Conservation (phyloP, 371 early-diverging fungal genomes). For the Zopfochytrium polystomum region DNA sequence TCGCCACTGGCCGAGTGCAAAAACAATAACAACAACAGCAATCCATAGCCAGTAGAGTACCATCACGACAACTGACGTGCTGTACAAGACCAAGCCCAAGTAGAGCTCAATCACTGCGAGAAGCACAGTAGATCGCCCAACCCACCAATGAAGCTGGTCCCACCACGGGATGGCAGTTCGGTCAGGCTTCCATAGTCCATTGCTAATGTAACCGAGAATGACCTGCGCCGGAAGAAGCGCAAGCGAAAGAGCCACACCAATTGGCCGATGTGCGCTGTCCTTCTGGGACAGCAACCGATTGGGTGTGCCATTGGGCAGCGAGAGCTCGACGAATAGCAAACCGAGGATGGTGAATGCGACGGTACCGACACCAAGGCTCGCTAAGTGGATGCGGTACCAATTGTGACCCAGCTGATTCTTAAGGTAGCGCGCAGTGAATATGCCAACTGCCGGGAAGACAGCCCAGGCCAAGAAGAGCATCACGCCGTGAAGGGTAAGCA, state of each 20-base stretch:
- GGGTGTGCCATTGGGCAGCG: not conserved
- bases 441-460: slow-evolving; percentile 29
- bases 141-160: slow-evolving; percentile 40
- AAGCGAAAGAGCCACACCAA: slow-evolving; percentile 15
- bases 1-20: slow-evolving; percentile 24
- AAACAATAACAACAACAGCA: slow-evolving; percentile 15
- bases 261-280: slow-evolving; percentile 13
- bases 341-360: slow-evolving; percentile 13
- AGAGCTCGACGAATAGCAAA: slow-evolving; percentile 18
- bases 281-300: slow-evolving; percentile 16
- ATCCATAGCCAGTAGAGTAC: slow-evolving; percentile 15
- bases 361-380: slow-evolving; percentile 18
- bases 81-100: slow-evolving; percentile 12
- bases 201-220: slow-evolving; percentile 30
- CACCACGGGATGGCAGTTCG: slow-evolving; percentile 30
- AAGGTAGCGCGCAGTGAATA: slow-evolving; percentile 35
- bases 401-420: slow-evolving; percentile 30
- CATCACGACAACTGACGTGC: slow-evolving; percentile 1
- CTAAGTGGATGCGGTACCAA: slow-evolving; percentile 32
- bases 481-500: slow-evolving; percentile 26
- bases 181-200: slow-evolving; percentile 24
- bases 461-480: slow-evolving; percentile 37
- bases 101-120: slow-evolving; percentile 12
- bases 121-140: slow-evolving; percentile 21
- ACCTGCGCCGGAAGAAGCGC: slow-evolving; percentile 26